Evolutionary conservation across 768 basidiomycete genomes (phyloP), one percentile per base, ranked within the genome.

Genomic region (Psilocybe azurescens): DNA sequence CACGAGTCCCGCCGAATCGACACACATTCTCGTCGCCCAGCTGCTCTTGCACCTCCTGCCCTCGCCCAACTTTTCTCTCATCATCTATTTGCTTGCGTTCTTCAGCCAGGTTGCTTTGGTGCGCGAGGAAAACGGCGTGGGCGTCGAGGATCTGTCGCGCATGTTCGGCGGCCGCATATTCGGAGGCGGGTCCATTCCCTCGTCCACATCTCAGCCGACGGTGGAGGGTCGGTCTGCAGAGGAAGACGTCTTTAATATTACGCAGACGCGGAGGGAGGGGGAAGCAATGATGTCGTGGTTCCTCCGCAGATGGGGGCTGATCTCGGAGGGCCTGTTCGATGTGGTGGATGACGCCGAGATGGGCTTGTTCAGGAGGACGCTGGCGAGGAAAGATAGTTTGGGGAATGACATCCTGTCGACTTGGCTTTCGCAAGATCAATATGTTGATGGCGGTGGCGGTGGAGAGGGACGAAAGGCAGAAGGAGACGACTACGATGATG

Each of bases 41-140:
- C 69, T 77, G 11, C 65, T 81, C 28, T 67, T 83, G 18, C 78
- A 75, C n/a, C 73, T 83, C 5, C 73, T 83, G 5, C 81, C 82
- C 7, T 72, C 77, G 3, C 74, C 81, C 5, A 75, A 80, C 44
- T 77, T 81, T 60, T 78, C 76, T 1, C 65, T 81, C 3, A 62
- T 83, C 16, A 72, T 82, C n/a, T 82, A 82, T 63, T 70, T 82
- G 41, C 69, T 82, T 56, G 77, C 79, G 0, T 82, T 83, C 63
- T 78, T 82, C 67, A 76, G 75, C 39, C 80, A 80, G 62, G 75
- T 80, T 1, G 73, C 74, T 8, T 65, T 77, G 57, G 72, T 72
- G 11, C 60, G 65, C 11, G 75, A 75, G 33, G 78, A 77, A 53
- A 75, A 77, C 56, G 77, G 75, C 0, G 63, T 76, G 0, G 69